These are phyloP conservation scores for Cyclostephanos tholiformis DNA, from an alignment of 108 stramenopile species.

Conservation along the genomic window DNA sequence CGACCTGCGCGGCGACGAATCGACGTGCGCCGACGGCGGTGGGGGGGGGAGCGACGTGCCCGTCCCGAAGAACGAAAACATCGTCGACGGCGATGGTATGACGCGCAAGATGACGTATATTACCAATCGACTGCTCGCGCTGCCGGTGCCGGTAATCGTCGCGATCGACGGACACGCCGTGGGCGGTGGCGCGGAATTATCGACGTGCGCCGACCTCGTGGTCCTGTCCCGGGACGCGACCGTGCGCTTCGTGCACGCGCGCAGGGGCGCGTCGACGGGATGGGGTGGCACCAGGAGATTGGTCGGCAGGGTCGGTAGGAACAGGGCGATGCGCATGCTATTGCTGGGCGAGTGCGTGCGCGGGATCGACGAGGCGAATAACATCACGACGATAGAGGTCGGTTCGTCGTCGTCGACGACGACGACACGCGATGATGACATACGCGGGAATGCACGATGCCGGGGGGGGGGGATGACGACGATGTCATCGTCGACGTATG, in stretches of 20 bases:
- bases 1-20: slow-evolving; percentile 30
- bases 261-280: slow-evolving; percentile 38
- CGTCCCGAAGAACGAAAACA: not conserved
- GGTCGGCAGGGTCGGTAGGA: slow-evolving; percentile 30
- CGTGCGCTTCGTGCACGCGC: slow-evolving; percentile 44
- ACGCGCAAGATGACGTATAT: slow-evolving; percentile 34
- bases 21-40: not conserved
- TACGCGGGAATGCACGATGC: no score
- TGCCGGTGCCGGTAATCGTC: slow-evolving; percentile 31
- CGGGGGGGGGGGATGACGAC: slow-evolving; percentile 4
- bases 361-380: slow-evolving; percentile 30
- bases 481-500: slow-evolving; percentile 7
- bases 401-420: no score
- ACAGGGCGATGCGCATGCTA: slow-evolving; percentile 39
- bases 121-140: slow-evolving; percentile 33
- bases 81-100: slow-evolving; percentile 30
- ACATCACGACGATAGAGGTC: no score
- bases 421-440: no score
- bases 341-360: slow-evolving; percentile 32
- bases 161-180: slow-evolving; percentile 43
- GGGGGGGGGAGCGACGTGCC: no score
- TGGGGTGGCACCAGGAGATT: slow-evolving; percentile 47
- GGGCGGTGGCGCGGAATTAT: slow-evolving; percentile 50
- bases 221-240: slow-evolving; percentile 29
- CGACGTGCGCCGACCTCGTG: slow-evolving; percentile 43